Base-by-base conservation (phyloP, 2,329 filamentous ascomycete species). In the Fusarium sp. region DNA sequence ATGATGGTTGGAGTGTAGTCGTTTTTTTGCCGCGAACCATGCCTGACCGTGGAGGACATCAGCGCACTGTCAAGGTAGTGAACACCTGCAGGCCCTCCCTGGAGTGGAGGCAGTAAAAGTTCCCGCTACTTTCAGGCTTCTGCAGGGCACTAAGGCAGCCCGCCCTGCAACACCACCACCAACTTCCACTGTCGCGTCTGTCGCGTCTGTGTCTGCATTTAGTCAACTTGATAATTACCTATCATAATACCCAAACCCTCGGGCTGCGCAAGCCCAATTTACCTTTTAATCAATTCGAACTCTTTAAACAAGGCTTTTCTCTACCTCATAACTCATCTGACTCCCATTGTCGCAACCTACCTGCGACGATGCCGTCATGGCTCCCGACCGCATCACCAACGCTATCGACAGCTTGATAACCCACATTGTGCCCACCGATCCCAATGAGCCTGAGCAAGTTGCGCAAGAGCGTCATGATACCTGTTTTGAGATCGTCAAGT, bases 371-470 rank as follows among this genome's bases (percentile, higher is more conserved):
- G 84, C 84, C 78, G 80, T 81, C 77, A 88, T 88, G 85, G 83
- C 86, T 74, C 84, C 86, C 74, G 85, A 88, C 76, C 92, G 93
- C 83, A 88, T 97, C 81, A 89, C 91, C 78, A 90, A 90, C 79
- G 93, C 92, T 78, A 90, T 97, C 78, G 89, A 92, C 78, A 91
- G 91, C 80, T 86, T 97, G 77, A 90, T 97, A 77, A 85, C 90
- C 74, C 91, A 92, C 76, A 84, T 95, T 62, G 84, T 96, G 58
- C 92, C 92, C 57, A 83, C 86, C 50, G 85, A 90, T 68, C 85
- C 88, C 40, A 82, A 87, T 68, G 90, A 93, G 72, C 88, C 90
- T 75, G 89, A 93, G 66, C 88, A 88, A n/a, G 81, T 82, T 10
- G 88, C 88, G 20, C 89, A 94, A 76, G 85, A 91, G 73, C 88